phyloP scores from a whole-genome alignment of 73 alveolate genomes.

The Halteria grandinella region DNA sequence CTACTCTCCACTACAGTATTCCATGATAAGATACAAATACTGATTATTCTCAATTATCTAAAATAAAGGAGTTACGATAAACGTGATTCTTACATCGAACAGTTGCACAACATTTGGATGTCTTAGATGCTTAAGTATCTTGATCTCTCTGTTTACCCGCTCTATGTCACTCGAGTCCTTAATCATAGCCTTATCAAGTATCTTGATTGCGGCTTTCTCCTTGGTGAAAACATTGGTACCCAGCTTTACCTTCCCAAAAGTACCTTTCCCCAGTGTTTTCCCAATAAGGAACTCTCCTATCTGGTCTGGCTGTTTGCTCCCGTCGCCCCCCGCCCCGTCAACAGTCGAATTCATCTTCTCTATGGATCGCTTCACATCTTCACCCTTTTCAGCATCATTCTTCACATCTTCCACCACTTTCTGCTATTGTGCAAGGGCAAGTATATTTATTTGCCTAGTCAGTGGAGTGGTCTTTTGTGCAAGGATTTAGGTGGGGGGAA shows the following conservation, averaged over 20 bases:
- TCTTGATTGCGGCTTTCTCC: slow-evolving; percentile 84
- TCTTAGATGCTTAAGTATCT: slow-evolving; percentile 71
- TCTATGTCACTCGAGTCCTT: slow-evolving; percentile 76
- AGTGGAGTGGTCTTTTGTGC: no score
- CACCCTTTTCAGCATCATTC: no score
- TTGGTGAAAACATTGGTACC: slow-evolving; percentile 62
- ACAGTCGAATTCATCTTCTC: no score
- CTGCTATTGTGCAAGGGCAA: no score
- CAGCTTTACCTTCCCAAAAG: slow-evolving; percentile 64
- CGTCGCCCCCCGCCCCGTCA: no score
- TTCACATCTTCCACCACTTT: no score
- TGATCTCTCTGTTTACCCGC: slow-evolving; percentile 80
- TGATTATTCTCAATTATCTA: slow-evolving; percentile 78
- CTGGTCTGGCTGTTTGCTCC: no score
- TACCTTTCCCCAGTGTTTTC: slow-evolving; percentile 60
- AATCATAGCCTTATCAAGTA: slow-evolving; percentile 75
- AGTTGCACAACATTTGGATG: slow-evolving; percentile 84
- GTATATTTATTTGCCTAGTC: no score
- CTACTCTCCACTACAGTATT: slow-evolving; percentile 91
- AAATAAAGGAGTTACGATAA: neutral
- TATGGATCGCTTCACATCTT: no score
- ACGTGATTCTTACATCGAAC: slow-evolving; percentile 64
- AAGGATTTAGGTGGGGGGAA: no score
- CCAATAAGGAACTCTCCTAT: slow-evolving; percentile 55
- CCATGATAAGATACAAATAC: slow-evolving; percentile 87